These are phyloP conservation scores for Penicillium sp. DNA, from an alignment of 2,329 filamentous ascomycete species.

Conservation along the genomic window DNA sequence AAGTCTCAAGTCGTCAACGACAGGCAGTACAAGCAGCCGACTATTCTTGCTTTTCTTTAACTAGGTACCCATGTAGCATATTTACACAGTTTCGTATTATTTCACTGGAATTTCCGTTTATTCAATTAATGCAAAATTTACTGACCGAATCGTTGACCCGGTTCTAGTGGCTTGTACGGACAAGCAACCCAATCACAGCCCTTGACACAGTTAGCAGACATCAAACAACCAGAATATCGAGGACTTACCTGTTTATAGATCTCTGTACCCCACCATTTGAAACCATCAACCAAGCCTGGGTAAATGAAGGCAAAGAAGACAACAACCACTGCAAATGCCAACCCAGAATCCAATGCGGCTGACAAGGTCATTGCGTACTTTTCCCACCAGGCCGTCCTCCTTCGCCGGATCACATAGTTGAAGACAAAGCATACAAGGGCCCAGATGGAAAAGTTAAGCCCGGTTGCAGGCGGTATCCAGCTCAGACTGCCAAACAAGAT, in stretches of 20 bases:
- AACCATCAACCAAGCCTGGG: constrained; percentile 61
- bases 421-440: constrained; percentile 75
- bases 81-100: background rate
- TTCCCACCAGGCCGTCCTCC: constrained; percentile 71
- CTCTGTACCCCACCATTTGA: constrained; percentile 83
- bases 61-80: background rate
- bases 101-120: no score
- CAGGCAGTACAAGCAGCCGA: background rate
- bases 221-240: background rate
- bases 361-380: constrained; percentile 87
- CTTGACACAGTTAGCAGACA: constrained; percentile 18
- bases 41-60: background rate
- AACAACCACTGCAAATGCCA: constrained; percentile 72
- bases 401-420: constrained; percentile 63
- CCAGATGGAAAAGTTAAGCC: constrained; percentile 83
- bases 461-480: constrained; percentile 78
- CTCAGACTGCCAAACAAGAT: constrained; percentile 72
- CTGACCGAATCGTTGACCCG: constrained; percentile 60
- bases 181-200: constrained; percentile 81
- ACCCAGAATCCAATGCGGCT: constrained; percentile 70
- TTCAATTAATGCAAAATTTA: constrained; percentile 1
- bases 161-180: constrained; percentile 55
- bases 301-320: constrained; percentile 84
- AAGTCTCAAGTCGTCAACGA: background rate
- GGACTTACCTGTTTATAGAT: constrained; percentile 58